phyloP scores from a whole-genome alignment of 2,329 filamentous ascomycete species.

The Sclerotinia nivalis region DNA sequence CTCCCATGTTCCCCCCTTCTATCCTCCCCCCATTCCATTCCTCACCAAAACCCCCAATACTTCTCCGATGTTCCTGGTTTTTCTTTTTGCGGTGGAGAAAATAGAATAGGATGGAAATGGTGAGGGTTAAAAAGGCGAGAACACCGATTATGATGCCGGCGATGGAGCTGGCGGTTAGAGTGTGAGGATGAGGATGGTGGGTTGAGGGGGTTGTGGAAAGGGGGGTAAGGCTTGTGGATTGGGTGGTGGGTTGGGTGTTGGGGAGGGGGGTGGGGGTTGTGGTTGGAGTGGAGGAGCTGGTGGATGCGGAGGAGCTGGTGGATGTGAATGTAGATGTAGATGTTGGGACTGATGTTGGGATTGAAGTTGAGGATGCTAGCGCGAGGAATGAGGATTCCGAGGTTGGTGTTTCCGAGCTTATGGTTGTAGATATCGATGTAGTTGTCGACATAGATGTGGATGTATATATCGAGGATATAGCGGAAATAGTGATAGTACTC shows the following conservation, averaged over 20 bases:
- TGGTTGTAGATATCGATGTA: background rate
- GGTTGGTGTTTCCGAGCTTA: background rate
- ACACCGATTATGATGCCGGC: background rate
- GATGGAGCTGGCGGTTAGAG: background rate
- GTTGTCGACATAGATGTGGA: background rate
- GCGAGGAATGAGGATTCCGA: background rate
- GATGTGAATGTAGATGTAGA: background rate
- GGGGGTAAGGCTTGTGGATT: background rate
- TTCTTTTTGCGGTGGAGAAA: background rate
- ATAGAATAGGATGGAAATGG: background rate
- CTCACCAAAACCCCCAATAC: background rate
- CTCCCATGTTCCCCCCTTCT: background rate
- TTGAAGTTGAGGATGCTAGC: background rate
- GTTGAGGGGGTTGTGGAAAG: background rate
- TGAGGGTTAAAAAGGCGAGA: background rate
- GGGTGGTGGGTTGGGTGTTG: background rate
- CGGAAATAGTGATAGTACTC: background rate
- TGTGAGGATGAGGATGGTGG: background rate
- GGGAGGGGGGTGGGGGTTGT: too few species aligned
- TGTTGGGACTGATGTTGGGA: background rate
- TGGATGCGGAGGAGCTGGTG: background rate
- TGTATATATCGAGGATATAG: too few species aligned
- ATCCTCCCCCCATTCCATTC: background rate
- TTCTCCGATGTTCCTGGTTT: background rate
- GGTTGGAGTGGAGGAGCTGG: background rate